Conservation (phyloP, 2,329 filamentous ascomycete species). For the Calonectria pteridis region DNA sequence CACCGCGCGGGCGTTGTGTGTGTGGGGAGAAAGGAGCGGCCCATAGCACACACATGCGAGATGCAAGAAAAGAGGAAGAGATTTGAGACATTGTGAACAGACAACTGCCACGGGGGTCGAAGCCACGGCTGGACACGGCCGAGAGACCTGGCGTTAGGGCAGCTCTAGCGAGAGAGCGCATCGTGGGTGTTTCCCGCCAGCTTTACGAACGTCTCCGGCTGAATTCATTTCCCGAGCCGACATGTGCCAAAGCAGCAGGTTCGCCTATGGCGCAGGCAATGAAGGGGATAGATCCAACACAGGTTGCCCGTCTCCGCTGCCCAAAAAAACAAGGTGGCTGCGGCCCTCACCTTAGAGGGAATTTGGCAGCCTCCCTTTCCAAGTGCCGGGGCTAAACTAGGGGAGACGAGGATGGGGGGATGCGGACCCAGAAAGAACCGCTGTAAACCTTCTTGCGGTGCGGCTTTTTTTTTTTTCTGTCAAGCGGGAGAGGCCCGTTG, state of each 20-base stretch:
- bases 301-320: not conserved
- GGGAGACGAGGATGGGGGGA: not conserved
- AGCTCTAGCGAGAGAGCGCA: not conserved
- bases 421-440: not conserved
- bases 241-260: not conserved
- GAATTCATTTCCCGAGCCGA: not conserved
- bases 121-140: not conserved
- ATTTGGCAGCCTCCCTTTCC: not conserved
- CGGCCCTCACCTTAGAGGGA: not conserved
- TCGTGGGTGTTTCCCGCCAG: not conserved
- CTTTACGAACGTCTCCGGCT: not conserved
- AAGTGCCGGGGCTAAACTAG: not conserved
- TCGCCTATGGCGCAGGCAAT: not conserved
- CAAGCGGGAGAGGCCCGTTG: not conserved
- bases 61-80: not conserved
- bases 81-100: not conserved
- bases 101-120: not conserved
- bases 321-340: not conserved
- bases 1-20: not conserved
- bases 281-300: not conserved
- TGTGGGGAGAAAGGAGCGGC: not conserved
- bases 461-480: constrained; percentile 1
- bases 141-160: not conserved
- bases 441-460: not conserved
- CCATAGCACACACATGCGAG: not conserved